phyloP scores from a whole-genome alignment of 345 rosid species.

The Arabidopsis arenosa region DNA sequence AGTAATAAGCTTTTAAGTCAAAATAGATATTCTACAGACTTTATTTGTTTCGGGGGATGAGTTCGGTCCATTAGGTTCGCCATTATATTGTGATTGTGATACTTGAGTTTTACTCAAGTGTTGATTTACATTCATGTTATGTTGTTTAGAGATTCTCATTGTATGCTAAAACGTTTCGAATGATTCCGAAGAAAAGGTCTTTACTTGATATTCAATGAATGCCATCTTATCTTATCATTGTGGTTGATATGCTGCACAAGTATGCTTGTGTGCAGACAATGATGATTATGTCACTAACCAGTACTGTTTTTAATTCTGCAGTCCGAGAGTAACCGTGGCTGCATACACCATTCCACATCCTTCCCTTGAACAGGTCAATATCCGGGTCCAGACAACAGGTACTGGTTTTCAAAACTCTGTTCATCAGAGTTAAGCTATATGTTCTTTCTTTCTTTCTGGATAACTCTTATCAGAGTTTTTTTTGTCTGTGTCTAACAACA shows the following conservation, averaged over 20 bases:
- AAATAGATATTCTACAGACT: too few relatives aligned
- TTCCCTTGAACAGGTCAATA: slow-evolving; percentile 74
- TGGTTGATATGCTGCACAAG: neutral
- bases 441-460: neutral
- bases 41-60: too few relatives aligned
- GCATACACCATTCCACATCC: slow-evolving; percentile 96
- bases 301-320: slow-evolving; percentile 48
- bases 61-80: neutral
- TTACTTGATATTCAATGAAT: neutral
- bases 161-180: neutral
- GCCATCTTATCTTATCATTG: neutral
- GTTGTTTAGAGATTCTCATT: neutral
- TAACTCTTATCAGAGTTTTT: neutral
- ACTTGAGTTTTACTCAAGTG: neutral
- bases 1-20: too few relatives aligned
- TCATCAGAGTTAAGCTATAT: neutral
- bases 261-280: neutral
- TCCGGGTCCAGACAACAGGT: slow-evolving; percentile 96
- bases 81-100: slow-evolving; percentile 7
- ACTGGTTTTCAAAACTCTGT: neutral
- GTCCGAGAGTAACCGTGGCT: slow-evolving; percentile 73
- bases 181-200: neutral
- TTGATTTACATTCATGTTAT: neutral
- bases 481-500: neutral
- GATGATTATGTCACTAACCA: slow-evolving; percentile 14